Base-by-base conservation (phyloP, 805 yeast genomes). In the Nakazawaea laoshanensis region DNA sequence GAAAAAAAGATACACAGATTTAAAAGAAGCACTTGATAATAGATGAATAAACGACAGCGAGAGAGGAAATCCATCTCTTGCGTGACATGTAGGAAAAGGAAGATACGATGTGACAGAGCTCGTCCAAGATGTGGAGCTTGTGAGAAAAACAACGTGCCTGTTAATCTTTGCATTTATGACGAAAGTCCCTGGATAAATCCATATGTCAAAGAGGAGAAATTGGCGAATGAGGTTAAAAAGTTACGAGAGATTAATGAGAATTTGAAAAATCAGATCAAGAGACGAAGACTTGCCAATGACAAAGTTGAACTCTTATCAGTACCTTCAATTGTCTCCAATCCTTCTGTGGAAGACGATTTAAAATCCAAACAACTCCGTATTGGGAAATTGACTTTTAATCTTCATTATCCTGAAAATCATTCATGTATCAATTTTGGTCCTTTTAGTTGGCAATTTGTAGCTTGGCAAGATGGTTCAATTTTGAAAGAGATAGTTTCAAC, bases 71-170 rank as follows among this genome's bases (percentile, higher is more conserved):
- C 38, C 11, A 30, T 30, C n/a, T 31, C 39, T 4, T 36, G 39
- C 20, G 25, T n/a, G 32, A 42, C 25, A 18, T 53, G 15, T 30
- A 47, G 19, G 41, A 43, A 8, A 45, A 22, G 39, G 24, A 36
- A 36, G 32, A 24, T 36, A 13, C 30, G 44, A 39, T 59, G 65
- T 44, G 62, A 58, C 36, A 42, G 60, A 22, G 38, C 24, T 11
- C 48, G 47, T 42, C 65, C 63, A 7, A 36, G 36, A 11, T 59
- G 65, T 40, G 53, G 55, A 1, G 45, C 57, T 3, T 59, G 65
- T 40, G 11, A 37, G 6, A 40, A 37, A 21, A 47, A 47, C 32
- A 40, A 42, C 14, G 38, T 39, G 5, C 41, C 44, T 2, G 37
- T 37, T 9, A 47, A 46, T 12, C 32, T 46, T 1, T 53, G 57